Evolutionary conservation across 805 yeast genomes (phyloP).

Genomic region (Maudiozyma saulgeensis): DNA sequence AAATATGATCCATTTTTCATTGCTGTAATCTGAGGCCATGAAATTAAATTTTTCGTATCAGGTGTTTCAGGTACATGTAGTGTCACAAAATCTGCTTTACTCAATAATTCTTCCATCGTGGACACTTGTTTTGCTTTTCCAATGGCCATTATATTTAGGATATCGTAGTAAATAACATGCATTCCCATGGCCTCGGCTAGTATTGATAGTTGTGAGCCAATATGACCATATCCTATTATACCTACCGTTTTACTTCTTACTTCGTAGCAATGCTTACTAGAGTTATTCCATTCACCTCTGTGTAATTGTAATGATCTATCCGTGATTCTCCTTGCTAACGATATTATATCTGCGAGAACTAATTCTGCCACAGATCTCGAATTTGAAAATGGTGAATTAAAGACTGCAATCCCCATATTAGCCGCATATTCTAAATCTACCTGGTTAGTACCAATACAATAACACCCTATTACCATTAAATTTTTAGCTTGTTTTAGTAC

Average conservation of each 20-base stretch:
- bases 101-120: conserved; percentile 70
- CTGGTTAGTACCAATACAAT: conserved; percentile 98
- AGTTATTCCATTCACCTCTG: conserved; percentile 96
- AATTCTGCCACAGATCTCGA: conserved; percentile 97
- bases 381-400: conserved; percentile 96
- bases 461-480: conserved; percentile 86
- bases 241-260: conserved; percentile 97
- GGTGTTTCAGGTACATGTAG: conserved; percentile 90
- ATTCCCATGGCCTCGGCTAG: conserved; percentile 96
- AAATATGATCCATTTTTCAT: conserved; percentile 94
- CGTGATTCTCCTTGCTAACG: conserved; percentile 89
- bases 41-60: conserved; percentile 85
- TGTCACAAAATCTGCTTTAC: conserved; percentile 76
- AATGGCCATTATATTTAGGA: conserved; percentile 82
- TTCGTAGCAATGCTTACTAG: conserved; percentile 91
- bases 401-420: conserved; percentile 83
- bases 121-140: conserved; percentile 92
- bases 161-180: conserved; percentile 90
- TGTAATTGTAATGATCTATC: conserved; percentile 93
- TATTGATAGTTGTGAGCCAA: conserved; percentile 92
- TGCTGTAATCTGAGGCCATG: conserved; percentile 81
- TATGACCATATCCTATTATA: conserved; percentile 95
- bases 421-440: conserved; percentile 90
- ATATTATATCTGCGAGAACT: conserved; percentile 86
- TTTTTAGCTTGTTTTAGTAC: conserved; percentile 79